Percentiles rank a stretch among this genome's conserved stretches.
These are phyloP conservation scores for Colletotrichum siamense DNA, from an alignment of 2,329 filamentous ascomycete genomes.

Conservation along the genomic window DNA sequence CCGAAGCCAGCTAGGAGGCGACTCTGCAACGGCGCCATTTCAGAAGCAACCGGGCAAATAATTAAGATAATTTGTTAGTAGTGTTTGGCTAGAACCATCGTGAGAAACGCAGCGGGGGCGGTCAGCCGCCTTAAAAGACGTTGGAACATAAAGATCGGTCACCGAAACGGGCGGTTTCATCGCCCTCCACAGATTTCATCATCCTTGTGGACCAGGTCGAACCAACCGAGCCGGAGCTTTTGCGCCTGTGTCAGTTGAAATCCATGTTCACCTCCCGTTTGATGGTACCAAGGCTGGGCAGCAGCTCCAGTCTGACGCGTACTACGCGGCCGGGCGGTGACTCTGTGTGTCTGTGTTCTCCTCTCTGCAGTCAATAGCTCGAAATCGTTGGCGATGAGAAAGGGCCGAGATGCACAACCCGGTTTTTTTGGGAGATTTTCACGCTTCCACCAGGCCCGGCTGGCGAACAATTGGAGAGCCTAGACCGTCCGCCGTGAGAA, in stretches of 20 bases:
- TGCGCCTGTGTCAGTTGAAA: neutral
- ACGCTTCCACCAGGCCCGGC: neutral
- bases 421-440: neutral
- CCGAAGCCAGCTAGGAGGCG: constrained; percentile 9
- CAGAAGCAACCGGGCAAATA: neutral
- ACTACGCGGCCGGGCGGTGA: neutral
- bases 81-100: neutral
- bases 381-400: neutral
- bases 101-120: neutral
- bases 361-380: neutral
- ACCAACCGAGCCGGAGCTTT: neutral
- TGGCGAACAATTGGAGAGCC: neutral
- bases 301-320: constrained; percentile 18
- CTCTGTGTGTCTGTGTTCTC: neutral
- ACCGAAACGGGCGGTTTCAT: neutral
- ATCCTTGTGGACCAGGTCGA: constrained; percentile 6
- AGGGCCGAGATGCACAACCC: neutral
- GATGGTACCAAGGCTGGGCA: constrained; percentile 10
- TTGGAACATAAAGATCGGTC: neutral
- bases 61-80: neutral
- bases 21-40: constrained; percentile 16
- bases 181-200: constrained; percentile 12
- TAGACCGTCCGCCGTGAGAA: neutral
- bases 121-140: constrained; percentile 4
- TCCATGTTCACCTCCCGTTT: neutral